These are phyloP conservation scores for Tylopilus felleus DNA, from an alignment of 768 basidiomycete genomes.

Conservation along the genomic window DNA sequence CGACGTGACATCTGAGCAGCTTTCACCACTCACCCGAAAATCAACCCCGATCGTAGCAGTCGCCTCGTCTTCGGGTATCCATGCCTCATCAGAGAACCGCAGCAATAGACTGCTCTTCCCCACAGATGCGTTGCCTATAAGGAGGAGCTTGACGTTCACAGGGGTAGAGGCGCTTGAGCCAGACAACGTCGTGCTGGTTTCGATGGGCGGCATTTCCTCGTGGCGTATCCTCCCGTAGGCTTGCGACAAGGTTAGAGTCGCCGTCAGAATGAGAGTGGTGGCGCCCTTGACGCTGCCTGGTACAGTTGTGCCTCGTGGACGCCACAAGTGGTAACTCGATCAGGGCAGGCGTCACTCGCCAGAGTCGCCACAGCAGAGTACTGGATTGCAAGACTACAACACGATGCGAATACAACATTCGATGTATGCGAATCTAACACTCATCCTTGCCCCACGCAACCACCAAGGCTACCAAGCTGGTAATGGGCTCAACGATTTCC, in stretches of 20 bases:
- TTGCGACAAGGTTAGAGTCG: no score
- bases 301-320: constrained; percentile 18
- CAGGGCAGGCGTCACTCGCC: not conserved
- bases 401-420: not conserved
- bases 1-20: no score
- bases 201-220: constrained; percentile 17
- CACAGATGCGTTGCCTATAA: constrained; percentile 87
- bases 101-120: constrained; percentile 90
- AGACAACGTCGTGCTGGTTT: constrained; percentile 23
- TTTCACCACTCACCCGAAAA: constrained; percentile 60
- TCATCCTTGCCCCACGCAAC: not conserved
- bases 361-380: not conserved
- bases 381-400: constrained; percentile 7
- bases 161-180: constrained; percentile 26
- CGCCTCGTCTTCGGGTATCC: constrained; percentile 87
- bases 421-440: constrained; percentile 3
- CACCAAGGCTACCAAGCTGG: not conserved
- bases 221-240: not conserved
- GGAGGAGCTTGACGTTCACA: constrained; percentile 77
- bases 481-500: not conserved
- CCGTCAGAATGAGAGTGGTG: not conserved
- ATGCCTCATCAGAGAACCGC: constrained; percentile 96
- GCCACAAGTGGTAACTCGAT: constrained; percentile 21
- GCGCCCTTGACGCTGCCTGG: constrained; percentile 1
- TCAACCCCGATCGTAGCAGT: constrained; percentile 85